phyloP scores from a whole-genome alignment of 129 eudicot species.

The Arctium minus region DNA sequence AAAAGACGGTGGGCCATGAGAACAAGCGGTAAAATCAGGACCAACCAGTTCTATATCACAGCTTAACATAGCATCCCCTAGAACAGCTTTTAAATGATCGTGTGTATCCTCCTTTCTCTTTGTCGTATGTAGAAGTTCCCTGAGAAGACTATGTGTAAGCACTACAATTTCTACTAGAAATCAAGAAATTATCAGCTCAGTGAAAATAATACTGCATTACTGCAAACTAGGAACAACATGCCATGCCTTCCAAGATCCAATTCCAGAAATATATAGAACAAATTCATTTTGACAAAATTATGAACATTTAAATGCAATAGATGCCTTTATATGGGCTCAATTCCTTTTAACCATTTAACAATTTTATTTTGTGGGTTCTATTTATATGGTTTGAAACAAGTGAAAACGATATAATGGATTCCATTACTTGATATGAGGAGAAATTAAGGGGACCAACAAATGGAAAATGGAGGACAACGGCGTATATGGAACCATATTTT shows the following conservation, averaged over 20 bases:
- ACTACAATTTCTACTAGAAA: not conserved
- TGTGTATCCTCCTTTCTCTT: slow-evolving; percentile 56
- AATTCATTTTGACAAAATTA: not conserved
- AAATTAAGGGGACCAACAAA: too few species aligned
- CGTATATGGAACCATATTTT: too few species aligned
- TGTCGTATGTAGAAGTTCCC: slow-evolving; percentile 73
- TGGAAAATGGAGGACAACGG: too few species aligned
- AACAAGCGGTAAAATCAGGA: slow-evolving; percentile 51
- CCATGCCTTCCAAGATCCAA: too few species aligned
- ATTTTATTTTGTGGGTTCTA: too few species aligned
- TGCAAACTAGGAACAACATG: not conserved
- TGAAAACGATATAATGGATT: too few species aligned
- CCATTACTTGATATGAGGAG: too few species aligned
- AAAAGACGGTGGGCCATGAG: slow-evolving; percentile 49
- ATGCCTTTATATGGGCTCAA: too few species aligned
- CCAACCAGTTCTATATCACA: slow-evolving; percentile 73
- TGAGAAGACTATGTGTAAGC: slow-evolving; percentile 19
- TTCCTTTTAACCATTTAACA: too few species aligned
- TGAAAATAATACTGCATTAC: not conserved
- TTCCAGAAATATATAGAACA: not conserved
- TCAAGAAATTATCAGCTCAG: not conserved
- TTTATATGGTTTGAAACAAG: too few species aligned
- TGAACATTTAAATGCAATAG: not conserved
- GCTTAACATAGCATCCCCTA: slow-evolving; percentile 55
- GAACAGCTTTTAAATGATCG: slow-evolving; percentile 43